Evolutionary conservation across 2,329 filamentous ascomycete genomes (phyloP).

Genomic region (Colletotrichum lindemuthianum): DNA sequence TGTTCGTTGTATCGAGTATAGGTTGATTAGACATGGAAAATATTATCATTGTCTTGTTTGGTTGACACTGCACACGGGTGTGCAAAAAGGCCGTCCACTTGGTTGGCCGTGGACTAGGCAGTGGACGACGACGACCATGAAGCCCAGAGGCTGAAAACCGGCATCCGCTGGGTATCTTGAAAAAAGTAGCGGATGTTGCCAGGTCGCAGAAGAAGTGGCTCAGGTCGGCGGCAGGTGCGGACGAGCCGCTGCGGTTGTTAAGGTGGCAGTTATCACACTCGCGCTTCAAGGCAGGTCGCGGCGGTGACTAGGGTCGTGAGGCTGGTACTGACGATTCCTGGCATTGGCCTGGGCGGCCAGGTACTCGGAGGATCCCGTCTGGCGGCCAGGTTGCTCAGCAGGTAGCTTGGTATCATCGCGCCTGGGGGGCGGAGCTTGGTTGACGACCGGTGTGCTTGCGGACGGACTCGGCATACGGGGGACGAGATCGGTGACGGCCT

Average conservation of each 20-base stretch:
- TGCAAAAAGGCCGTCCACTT: constrained; percentile 13
- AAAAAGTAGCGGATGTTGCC: constrained; percentile 34
- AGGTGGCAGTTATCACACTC: constrained; percentile 9
- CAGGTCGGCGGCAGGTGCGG: constrained; percentile 7
- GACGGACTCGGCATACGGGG: constrained; percentile 54
- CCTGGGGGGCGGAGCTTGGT: constrained; percentile 39
- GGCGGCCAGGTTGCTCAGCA: constrained; percentile 66
- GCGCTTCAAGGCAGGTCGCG: constrained; percentile 46
- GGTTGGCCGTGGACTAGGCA: background rate
- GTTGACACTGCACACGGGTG: constrained; percentile 24
- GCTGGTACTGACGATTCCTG: constrained; percentile 50
- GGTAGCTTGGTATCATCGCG: constrained; percentile 69
- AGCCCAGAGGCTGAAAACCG: constrained; percentile 13
- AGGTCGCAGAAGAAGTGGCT: constrained; percentile 25
- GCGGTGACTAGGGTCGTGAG: constrained; percentile 57
- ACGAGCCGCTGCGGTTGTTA: background rate
- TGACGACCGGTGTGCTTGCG: constrained; percentile 33
- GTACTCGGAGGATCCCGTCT: constrained; percentile 63
- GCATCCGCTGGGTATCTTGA: constrained; percentile 35
- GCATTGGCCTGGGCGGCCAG: constrained; percentile 55
- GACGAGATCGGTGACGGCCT: constrained; percentile 76
- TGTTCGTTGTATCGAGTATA: constrained; percentile 30
- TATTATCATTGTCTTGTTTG: constrained; percentile 35
- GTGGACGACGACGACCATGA: constrained; percentile 25
- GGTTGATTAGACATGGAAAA: constrained; percentile 35